Base-by-base conservation (phyloP, 495 filamentous ascomycete genomes). In the Ascobolus immersus region DNA sequence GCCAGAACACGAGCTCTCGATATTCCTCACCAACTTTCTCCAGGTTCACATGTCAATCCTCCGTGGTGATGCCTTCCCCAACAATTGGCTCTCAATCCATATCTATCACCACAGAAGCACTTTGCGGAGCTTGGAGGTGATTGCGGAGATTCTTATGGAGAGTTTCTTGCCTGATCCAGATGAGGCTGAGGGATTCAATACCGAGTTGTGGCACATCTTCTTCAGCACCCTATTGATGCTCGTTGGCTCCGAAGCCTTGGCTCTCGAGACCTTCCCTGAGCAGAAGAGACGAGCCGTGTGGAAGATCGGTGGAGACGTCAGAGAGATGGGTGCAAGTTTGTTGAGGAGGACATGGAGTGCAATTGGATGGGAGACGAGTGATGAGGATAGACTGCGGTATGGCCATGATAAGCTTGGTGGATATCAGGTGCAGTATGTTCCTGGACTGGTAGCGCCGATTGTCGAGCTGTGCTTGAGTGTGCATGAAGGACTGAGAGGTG, bases 401-500 rank as follows among this genome's bases (percentile, higher is more conserved):
- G 74, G 76, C 3, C 52, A 92, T 27, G 60, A 71, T 35, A 80
- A 71, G 48, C 72, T 93, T 58, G 89, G 86, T 33, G 86, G 86
- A 3, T 94, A 90, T 43, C 86, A 99, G 51, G 89, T 99, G 14
- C 86, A 93, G 58, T 99, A 93, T 52, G 86, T 94, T 24, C 86
- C 86, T 11, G 74, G 70, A 19, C 60, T 94, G 9, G 79, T 99
- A 7, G 70, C 73, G 13, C 80, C 84, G 2, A 86, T 93, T 37
- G 74, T 99, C 21, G 81, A 86, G 44, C 61, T 94, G 11, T 99
- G 86, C 44, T 60, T 99, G 13, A 93, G 82, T 45, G 81, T 93
- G 5, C 86, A 99, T 39, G 80, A 90, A 48, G 80, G 81, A 2
- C 54, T 99, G 36, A 64, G 89, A 38, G 67, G 69, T 37, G 84